phyloP scores from a whole-genome alignment of 179 eudicot species.

The Spergularia azorica region DNA sequence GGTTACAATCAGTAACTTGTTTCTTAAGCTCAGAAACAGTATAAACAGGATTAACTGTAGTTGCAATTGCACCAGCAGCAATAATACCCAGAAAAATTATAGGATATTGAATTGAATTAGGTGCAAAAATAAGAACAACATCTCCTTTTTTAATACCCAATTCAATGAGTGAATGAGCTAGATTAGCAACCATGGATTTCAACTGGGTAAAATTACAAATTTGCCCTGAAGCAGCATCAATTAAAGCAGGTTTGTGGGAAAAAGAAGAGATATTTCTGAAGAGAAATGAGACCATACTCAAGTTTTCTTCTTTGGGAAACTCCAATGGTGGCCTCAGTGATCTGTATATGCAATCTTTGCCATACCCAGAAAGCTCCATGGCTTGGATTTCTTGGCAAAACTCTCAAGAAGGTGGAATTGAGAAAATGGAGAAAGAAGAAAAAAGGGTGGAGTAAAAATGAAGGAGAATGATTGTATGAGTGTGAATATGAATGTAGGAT shows the following conservation, averaged over 20 bases:
- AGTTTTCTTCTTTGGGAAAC: constrained; percentile 39
- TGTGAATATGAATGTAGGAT: no score
- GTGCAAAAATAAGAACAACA: constrained; percentile 71
- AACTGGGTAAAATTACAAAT: constrained; percentile 50
- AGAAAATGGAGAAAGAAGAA: no score
- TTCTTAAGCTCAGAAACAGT: constrained; percentile 57
- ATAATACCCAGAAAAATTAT: constrained; percentile 50
- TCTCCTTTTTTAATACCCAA: constrained; percentile 54
- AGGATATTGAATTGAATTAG: constrained; percentile 67
- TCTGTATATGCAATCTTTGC: constrained; percentile 57
- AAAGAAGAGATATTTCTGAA: constrained; percentile 46
- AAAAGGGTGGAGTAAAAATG: no score
- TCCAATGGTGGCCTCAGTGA: constrained; percentile 47
- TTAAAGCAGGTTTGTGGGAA: constrained; percentile 56
- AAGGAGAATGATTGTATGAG: no score
- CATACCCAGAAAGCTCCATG: constrained; percentile 58
- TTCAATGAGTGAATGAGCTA: constrained; percentile 45
- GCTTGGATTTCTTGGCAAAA: no score
- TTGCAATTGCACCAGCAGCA: constrained; percentile 65
- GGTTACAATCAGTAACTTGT: constrained; percentile 60
- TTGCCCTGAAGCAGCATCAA: constrained; percentile 55
- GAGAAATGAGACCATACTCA: constrained; percentile 58
- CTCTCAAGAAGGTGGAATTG: no score
- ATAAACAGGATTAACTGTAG: constrained; percentile 64
- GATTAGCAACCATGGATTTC: constrained; percentile 47